phyloP scores from a whole-genome alignment of 2,329 filamentous ascomycete genomes.

The Calonectria naviculata region DNA sequence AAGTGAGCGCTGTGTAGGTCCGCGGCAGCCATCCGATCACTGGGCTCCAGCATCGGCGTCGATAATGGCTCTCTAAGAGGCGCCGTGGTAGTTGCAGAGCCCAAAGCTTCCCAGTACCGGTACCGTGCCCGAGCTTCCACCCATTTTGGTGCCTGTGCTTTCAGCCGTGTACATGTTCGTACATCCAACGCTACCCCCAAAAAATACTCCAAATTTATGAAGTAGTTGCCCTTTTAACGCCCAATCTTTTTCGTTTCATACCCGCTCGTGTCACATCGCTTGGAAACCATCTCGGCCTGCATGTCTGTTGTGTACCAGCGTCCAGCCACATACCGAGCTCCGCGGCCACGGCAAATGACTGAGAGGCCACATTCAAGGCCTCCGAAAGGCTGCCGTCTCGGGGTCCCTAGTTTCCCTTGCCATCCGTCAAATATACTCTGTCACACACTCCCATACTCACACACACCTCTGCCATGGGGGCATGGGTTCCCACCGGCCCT shows the following conservation, averaged over 20 bases:
- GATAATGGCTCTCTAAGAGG: neutral
- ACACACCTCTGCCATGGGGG: conserved; percentile 7
- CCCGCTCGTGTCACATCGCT: conserved; percentile 18
- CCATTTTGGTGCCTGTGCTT: neutral
- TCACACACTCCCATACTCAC: conserved; percentile 1
- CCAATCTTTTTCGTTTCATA: conserved; percentile 6
- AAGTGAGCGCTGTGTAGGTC: conserved; percentile 26
- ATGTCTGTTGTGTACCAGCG: conserved; percentile 9
- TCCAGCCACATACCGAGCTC: conserved; percentile 8
- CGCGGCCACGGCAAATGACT: conserved; percentile 6
- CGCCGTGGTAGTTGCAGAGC: neutral
- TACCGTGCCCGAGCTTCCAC: neutral
- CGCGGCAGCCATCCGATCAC: conserved; percentile 36
- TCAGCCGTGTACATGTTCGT: neutral
- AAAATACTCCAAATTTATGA: neutral
- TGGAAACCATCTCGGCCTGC: conserved; percentile 16
- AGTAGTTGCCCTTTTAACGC: neutral
- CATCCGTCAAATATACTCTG: conserved; percentile 10
- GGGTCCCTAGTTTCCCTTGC: conserved; percentile 9
- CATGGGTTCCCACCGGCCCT: conserved; percentile 29
- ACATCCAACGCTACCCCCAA: neutral
- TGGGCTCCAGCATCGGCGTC: conserved; percentile 4
- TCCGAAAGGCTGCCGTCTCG: conserved; percentile 12
- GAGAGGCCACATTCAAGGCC: conserved; percentile 3
- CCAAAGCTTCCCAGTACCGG: neutral